These are phyloP conservation scores for Barnettozyma vustinii DNA, from an alignment of 805 yeast species.

Conservation along the genomic window DNA sequence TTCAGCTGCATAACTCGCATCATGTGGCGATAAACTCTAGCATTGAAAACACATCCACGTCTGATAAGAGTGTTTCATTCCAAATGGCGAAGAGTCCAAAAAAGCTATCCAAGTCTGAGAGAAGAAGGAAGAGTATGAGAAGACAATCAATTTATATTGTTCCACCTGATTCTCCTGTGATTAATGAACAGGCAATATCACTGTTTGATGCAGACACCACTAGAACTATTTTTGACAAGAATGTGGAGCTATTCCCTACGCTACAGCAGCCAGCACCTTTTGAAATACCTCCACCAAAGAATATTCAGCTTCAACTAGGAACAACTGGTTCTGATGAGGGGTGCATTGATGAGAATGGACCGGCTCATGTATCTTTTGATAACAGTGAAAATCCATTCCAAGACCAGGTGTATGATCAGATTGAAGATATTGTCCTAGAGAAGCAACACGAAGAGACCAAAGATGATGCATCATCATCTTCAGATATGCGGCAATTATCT, in stretches of 20 bases:
- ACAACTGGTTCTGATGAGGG: not conserved
- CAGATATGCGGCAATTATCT: not conserved
- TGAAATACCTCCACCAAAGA: not conserved
- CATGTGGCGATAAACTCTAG: conserved; percentile 6
- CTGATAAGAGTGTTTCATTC: conserved; percentile 24
- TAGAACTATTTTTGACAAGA: conserved; percentile 1
- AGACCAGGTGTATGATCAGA: conserved; percentile 5
- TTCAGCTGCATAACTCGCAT: conserved; percentile 11
- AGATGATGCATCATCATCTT: conserved; percentile 3
- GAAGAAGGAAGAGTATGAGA: conserved; percentile 34
- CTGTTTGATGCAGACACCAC: conserved; percentile 4
- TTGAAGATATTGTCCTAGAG: conserved; percentile 9
- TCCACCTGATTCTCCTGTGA: conserved; percentile 15
- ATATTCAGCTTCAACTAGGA: not conserved
- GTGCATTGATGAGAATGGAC: conserved; percentile 7
- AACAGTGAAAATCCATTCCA: conserved; percentile 20
- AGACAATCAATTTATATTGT: conserved; percentile 36
- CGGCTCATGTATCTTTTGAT: conserved; percentile 24
- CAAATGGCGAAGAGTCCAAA: conserved; percentile 22
- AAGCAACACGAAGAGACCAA: not conserved
- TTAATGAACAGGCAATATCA: conserved; percentile 4
- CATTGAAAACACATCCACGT: conserved; percentile 1
- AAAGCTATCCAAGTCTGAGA: conserved; percentile 20
- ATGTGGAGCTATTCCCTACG: conserved; percentile 1
- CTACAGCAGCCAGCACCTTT: conserved; percentile 1